Evolutionary conservation across 192 early-diverging fungal genomes (phyloP).

Genomic region (Coemansia sp.): DNA sequence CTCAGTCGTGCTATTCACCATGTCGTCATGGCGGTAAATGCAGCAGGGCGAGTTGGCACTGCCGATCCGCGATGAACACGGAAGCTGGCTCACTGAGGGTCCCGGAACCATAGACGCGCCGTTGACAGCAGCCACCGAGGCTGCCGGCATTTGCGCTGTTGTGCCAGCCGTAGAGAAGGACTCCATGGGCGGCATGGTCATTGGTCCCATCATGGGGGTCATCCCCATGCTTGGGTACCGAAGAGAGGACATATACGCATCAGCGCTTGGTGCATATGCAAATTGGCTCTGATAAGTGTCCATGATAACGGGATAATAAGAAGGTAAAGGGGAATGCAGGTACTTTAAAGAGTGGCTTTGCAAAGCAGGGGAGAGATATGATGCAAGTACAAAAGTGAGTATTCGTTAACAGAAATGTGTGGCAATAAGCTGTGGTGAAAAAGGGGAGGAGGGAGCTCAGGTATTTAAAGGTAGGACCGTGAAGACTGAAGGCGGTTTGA

Average conservation of each 20-base stretch:
- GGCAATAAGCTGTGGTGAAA: conserved; percentile 1
- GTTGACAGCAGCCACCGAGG: too few species aligned
- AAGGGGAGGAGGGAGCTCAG: background rate
- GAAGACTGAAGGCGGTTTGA: background rate
- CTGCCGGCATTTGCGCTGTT: background rate
- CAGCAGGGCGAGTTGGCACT: conserved; percentile 26
- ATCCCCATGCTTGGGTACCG: conserved; percentile 33
- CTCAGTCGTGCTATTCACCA: conserved; percentile 17
- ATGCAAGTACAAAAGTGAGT: conserved; percentile 11
- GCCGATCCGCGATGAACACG: conserved; percentile 19
- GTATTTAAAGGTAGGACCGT: conserved; percentile 16
- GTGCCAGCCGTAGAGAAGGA: conserved; percentile 6
- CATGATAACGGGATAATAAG: conserved; percentile 14
- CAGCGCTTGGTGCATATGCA: conserved; percentile 46
- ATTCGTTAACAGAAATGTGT: conserved; percentile 15
- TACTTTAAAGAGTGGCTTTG: conserved; percentile 8
- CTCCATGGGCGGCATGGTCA: conserved; percentile 20
- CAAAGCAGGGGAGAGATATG: conserved; percentile 1
- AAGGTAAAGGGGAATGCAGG: conserved; percentile 2
- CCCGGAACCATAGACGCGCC: background rate
- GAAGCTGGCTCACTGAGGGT: conserved; percentile 10
- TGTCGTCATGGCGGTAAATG: conserved; percentile 45
- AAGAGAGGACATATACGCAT: conserved; percentile 30
- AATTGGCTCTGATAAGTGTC: conserved; percentile 49
- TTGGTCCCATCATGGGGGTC: conserved; percentile 38